Evolutionary conservation across 495 filamentous ascomycete species (phyloP).

Genomic region (Astrothelium subdiscretum): DNA sequence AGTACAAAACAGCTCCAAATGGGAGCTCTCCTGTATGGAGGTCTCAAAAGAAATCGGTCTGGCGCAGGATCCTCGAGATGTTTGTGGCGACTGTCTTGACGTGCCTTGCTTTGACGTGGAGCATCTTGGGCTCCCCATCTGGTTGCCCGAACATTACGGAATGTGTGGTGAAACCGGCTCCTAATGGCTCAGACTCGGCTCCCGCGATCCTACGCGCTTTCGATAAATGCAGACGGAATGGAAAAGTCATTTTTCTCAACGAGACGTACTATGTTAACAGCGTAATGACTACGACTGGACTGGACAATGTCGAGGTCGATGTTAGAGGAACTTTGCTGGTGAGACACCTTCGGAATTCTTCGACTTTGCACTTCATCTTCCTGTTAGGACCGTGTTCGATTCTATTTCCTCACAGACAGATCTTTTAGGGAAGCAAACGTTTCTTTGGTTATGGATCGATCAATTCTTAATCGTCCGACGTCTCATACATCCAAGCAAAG

Average conservation of each 20-base stretch:
- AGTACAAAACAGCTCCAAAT: background rate
- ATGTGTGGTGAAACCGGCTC: background rate
- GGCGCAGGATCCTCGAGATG: background rate
- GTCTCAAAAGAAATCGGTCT: background rate
- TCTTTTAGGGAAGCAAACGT: no score
- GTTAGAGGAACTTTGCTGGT: conserved; percentile 24
- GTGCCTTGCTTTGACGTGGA: background rate
- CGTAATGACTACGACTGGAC: conserved; percentile 35
- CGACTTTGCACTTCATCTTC: no score
- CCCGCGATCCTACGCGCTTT: conserved; percentile 36
- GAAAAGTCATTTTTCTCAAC: conserved; percentile 30
- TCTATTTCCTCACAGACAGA: no score
- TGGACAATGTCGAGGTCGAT: conserved; percentile 32
- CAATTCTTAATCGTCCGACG: background rate
- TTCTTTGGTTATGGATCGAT: conserved; percentile 4
- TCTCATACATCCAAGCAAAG: background rate
- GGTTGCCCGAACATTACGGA: background rate
- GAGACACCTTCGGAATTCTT: background rate
- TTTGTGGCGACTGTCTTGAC: background rate
- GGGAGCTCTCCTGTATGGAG: background rate
- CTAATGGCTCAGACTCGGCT: conserved; percentile 9
- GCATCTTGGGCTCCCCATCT: background rate
- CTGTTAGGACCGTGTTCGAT: no score
- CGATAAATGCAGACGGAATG: conserved; percentile 28
- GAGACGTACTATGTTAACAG: conserved; percentile 31